phyloP scores from a whole-genome alignment of 2,329 filamentous ascomycete genomes.

The Clarireedia homoeocarpa region DNA sequence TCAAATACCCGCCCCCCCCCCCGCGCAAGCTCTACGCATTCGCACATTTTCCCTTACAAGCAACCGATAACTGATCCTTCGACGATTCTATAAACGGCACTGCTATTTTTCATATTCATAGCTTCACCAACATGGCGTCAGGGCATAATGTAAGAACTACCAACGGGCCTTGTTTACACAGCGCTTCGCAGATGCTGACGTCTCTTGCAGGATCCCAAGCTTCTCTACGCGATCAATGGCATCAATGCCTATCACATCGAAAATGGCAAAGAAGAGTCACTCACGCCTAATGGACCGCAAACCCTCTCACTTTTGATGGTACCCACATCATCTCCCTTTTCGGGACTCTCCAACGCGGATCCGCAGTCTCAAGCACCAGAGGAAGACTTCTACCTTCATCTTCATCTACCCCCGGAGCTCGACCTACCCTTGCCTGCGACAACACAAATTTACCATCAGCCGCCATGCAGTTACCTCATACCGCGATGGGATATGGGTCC shows the following conservation, averaged over 20 bases:
- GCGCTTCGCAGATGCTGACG: slow-evolving; percentile 10
- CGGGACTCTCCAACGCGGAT: slow-evolving; percentile 43
- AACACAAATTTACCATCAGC: slow-evolving; percentile 95
- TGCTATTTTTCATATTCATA: not conserved
- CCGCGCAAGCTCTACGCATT: not conserved
- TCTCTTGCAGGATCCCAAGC: slow-evolving; percentile 45
- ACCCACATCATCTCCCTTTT: slow-evolving; percentile 71
- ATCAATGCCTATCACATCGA: slow-evolving; percentile 88
- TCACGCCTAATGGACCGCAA: slow-evolving; percentile 81
- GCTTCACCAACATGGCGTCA: slow-evolving; percentile 19
- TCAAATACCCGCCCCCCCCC: not conserved
- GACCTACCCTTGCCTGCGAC: slow-evolving; percentile 90
- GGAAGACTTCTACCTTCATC: slow-evolving; percentile 94
- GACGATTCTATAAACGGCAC: not conserved
- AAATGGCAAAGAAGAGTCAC: slow-evolving; percentile 73
- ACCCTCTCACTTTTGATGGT: slow-evolving; percentile 94
- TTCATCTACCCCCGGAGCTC: slow-evolving; percentile 89
- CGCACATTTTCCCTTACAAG: too few species aligned
- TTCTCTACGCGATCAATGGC: slow-evolving; percentile 67
- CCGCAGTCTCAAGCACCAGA: slow-evolving; percentile 51
- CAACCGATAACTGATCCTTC: not conserved
- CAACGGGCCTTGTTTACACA: not conserved
- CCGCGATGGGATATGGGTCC: slow-evolving; percentile 90
- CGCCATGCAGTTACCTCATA: slow-evolving; percentile 85
- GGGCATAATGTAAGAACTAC: slow-evolving; percentile 24